These are phyloP conservation scores for Ustilago esculenta DNA, from an alignment of 1,284 basidiomycete species.

Conservation along the genomic window DNA sequence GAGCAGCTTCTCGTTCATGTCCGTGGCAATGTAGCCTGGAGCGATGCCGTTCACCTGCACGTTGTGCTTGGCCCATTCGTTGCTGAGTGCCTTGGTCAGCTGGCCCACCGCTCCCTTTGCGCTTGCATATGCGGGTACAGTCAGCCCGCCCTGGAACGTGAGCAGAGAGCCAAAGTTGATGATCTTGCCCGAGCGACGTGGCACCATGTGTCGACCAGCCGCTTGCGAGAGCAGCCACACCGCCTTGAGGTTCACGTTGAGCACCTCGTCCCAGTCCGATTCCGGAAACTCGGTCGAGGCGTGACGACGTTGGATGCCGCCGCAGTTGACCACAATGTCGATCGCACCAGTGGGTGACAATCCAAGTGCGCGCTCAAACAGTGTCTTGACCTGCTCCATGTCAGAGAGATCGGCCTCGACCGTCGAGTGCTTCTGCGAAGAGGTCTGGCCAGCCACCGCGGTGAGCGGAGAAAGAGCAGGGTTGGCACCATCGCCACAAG, in stretches of 20 bases:
- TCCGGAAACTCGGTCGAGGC: slow-evolving; percentile 78
- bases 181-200: slow-evolving; percentile 51
- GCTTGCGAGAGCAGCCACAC: slow-evolving; percentile 55
- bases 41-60: slow-evolving; percentile 89
- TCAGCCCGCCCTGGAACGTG: slow-evolving; percentile 63
- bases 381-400: slow-evolving; percentile 74
- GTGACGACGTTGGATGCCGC: slow-evolving; percentile 78
- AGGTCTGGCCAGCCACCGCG: slow-evolving; percentile 66
- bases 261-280: slow-evolving; percentile 81
- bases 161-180: slow-evolving; percentile 62
- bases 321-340: slow-evolving; percentile 91
- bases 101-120: slow-evolving; percentile 79
- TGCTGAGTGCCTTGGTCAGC: slow-evolving; percentile 69
- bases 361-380: slow-evolving; percentile 74
- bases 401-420: slow-evolving; percentile 81
- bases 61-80: slow-evolving; percentile 81
- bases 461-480: slow-evolving; percentile 21
- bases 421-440: slow-evolving; percentile 70
- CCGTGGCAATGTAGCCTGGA: slow-evolving; percentile 58
- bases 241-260: slow-evolving; percentile 60
- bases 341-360: slow-evolving; percentile 73
- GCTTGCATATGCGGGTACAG: slow-evolving; percentile 86
- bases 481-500: slow-evolving; percentile 9
- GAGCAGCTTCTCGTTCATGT: slow-evolving; percentile 77
- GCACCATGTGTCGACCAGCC: slow-evolving; percentile 56